Conservation (phyloP, 2,329 filamentous ascomycete genomes). For the Microdochium nivale region DNA sequence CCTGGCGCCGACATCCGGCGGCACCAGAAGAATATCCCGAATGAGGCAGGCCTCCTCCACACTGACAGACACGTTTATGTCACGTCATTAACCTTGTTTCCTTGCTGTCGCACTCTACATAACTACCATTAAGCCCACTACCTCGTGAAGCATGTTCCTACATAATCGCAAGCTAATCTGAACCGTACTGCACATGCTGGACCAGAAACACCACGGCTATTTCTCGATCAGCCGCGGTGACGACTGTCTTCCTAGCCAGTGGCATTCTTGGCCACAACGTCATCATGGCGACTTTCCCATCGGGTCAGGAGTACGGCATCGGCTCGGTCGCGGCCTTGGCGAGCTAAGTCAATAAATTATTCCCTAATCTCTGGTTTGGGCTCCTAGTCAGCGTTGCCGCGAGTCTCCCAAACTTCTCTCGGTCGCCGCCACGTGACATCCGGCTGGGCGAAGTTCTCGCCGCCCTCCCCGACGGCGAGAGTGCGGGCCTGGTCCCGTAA, state of each 20-base stretch:
- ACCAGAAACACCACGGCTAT: not conserved
- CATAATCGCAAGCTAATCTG: no score
- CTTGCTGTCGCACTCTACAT: no score
- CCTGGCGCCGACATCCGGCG: no score
- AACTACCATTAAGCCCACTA: no score
- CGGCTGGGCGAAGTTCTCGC: conserved; percentile 29
- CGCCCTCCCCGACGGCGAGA: conserved; percentile 6
- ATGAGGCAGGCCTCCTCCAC: no score
- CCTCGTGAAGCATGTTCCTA: no score
- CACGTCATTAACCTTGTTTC: no score
- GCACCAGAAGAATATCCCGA: no score
- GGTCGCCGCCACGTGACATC: conserved; percentile 20
- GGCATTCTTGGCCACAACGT: conserved; percentile 25
- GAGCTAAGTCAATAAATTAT: conserved; percentile 22
- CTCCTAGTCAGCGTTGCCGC: conserved; percentile 27
- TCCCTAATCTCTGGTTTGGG: conserved; percentile 26
- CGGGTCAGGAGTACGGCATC: conserved; percentile 18
- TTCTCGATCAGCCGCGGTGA: conserved; percentile 13
- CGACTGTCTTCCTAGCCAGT: conserved; percentile 26
- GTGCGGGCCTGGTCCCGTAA: conserved; percentile 18
- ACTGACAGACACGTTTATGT: no score
- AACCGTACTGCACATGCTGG: not conserved
- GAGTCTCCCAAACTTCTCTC: conserved; percentile 19
- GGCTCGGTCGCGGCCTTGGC: conserved; percentile 23
- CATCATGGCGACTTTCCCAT: conserved; percentile 23